Evolutionary conservation across 2,329 filamentous ascomycete genomes (phyloP).

Genomic region (Cercospora zeae-maydis): DNA sequence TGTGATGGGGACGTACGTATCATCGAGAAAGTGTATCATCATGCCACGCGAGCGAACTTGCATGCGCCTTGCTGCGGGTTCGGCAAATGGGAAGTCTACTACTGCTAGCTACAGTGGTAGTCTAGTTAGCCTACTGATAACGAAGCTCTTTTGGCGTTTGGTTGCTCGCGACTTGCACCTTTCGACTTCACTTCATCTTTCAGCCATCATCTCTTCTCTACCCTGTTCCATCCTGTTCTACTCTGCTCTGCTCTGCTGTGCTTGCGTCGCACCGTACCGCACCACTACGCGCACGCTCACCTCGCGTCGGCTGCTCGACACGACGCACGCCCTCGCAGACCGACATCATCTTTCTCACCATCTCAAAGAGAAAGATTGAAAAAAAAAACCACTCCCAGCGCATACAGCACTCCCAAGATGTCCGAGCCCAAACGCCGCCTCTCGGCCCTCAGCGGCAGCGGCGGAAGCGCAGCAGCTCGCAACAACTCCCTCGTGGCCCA

Average conservation of each 20-base stretch:
- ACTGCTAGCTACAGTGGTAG: background rate
- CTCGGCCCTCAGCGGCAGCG: slow-evolving; percentile 5
- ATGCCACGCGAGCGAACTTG: background rate
- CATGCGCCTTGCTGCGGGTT: too few species aligned
- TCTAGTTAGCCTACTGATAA: background rate
- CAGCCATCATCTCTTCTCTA: background rate
- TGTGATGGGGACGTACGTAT: background rate
- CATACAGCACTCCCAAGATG: slow-evolving; percentile 3
- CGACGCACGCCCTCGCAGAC: background rate
- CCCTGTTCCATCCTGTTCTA: background rate
- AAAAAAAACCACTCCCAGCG: background rate
- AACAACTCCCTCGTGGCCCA: slow-evolving; percentile 33
- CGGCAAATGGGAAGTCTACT: background rate
- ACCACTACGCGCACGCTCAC: background rate
- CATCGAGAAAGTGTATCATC: background rate
- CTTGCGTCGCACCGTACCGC: background rate
- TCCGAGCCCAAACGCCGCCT: slow-evolving; percentile 18
- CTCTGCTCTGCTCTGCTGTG: background rate
- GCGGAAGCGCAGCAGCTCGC: background rate
- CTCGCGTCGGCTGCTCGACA: background rate
- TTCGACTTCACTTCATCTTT: background rate
- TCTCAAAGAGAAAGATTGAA: background rate
- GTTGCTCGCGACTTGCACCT: too few species aligned
- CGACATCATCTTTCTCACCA: background rate
- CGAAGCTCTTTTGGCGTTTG: background rate